phyloP scores from a whole-genome alignment of 2,329 filamentous ascomycete genomes.

The Fusarium praegraminearum region DNA sequence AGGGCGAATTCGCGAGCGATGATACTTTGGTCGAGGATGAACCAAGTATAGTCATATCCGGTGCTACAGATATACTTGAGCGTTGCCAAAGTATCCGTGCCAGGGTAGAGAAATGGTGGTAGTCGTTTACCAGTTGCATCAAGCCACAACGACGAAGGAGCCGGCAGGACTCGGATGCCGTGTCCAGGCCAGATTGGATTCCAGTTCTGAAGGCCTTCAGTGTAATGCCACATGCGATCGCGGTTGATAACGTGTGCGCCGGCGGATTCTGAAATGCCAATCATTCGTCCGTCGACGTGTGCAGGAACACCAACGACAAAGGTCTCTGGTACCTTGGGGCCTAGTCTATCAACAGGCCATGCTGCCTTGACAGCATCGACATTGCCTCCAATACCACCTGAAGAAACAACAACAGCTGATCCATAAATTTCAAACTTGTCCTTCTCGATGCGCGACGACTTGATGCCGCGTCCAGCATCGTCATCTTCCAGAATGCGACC shows the following conservation, averaged over 20 bases:
- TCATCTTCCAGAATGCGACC: slow-evolving; percentile 66
- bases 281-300: slow-evolving; percentile 74
- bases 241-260: slow-evolving; percentile 70
- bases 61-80: slow-evolving; percentile 70
- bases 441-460: slow-evolving; percentile 61
- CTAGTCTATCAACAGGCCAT: slow-evolving; percentile 70
- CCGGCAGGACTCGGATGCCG: slow-evolving; percentile 71
- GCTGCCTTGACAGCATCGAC: slow-evolving; percentile 68
- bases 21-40: slow-evolving; percentile 69
- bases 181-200: slow-evolving; percentile 71
- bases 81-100: slow-evolving; percentile 68
- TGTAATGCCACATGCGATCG: slow-evolving; percentile 76
- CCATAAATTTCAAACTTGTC: slow-evolving; percentile 67
- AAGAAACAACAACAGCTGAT: slow-evolving; percentile 65
- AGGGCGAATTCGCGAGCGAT: slow-evolving; percentile 72
- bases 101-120: slow-evolving; percentile 68
- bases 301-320: slow-evolving; percentile 72
- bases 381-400: slow-evolving; percentile 71
- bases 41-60: slow-evolving; percentile 73
- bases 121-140: slow-evolving; percentile 70
- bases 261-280: slow-evolving; percentile 64
- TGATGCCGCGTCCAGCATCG: slow-evolving; percentile 63
- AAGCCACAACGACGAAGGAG: slow-evolving; percentile 72
- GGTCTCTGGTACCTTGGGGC: slow-evolving; percentile 65
- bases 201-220: slow-evolving; percentile 72